Percentiles rank a stretch among this genome's conserved stretches.
Conservation (phyloP, 1,139 yeast species). For the Petasospora rhodanensis region DNA sequence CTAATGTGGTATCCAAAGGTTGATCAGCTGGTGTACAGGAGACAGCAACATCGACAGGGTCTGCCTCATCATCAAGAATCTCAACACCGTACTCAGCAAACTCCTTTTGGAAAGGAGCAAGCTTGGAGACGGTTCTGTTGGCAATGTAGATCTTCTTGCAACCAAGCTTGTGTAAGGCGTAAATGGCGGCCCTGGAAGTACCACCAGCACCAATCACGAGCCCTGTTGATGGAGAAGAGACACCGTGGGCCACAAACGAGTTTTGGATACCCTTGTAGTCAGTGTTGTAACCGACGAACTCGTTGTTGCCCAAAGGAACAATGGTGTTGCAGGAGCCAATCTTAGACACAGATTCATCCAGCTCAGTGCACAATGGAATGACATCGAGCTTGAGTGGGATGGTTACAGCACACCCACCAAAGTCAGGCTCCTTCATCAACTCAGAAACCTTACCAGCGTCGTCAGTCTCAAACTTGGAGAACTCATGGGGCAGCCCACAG, state of each 20-base stretch:
- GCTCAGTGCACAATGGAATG: conserved; percentile 56
- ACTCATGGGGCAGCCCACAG: conserved; percentile 75
- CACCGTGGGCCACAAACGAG: conserved; percentile 60
- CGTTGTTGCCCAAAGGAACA: conserved; percentile 49
- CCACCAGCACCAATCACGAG: conserved; percentile 96
- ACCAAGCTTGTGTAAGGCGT: conserved; percentile 77
- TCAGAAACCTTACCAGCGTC: conserved; percentile 49
- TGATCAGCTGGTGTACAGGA: conserved; percentile 89
- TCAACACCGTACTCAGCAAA: conserved; percentile 67
- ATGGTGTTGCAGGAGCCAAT: conserved; percentile 96
- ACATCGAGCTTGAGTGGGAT: conserved; percentile 85
- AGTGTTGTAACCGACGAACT: conserved; percentile 81
- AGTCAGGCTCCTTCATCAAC: conserved; percentile 42
- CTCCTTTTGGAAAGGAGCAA: conserved; percentile 50
- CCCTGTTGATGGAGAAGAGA: conserved; percentile 48
- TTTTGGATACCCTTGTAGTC: conserved; percentile 90
- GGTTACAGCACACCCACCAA: conserved; percentile 91
- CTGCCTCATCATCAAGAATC: conserved; percentile 50
- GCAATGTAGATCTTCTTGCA: conserved; percentile 71
- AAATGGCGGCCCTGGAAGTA: conserved; percentile 92
- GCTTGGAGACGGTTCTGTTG: conserved; percentile 73
- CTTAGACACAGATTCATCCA: conserved; percentile 65
- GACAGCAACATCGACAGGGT: conserved; percentile 58
- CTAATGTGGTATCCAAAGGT: conserved; percentile 55
- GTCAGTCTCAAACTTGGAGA: conserved; percentile 63